Evolutionary conservation across 495 filamentous ascomycete genomes (phyloP).

Genomic region (Aspergillus homomorphus): DNA sequence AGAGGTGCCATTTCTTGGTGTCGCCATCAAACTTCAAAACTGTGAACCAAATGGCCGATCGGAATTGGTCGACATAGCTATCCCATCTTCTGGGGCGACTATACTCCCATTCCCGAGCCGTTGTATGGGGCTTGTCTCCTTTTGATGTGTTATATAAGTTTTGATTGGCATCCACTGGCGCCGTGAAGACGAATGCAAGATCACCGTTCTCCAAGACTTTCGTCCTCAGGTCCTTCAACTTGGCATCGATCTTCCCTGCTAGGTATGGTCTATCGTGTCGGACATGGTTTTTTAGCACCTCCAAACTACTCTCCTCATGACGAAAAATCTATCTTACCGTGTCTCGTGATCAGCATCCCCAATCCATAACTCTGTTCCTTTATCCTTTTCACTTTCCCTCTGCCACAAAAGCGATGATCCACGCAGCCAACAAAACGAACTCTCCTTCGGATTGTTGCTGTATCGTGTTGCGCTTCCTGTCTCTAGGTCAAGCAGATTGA

Average conservation of each 20-base stretch:
- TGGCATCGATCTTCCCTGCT: conserved; percentile 1
- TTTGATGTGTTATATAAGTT: conserved; percentile 3
- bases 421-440: conserved; percentile 1
- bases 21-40: background rate
- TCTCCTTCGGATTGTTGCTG: conserved; percentile 5
- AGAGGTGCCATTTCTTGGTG: background rate
- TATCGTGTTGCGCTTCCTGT: background rate
- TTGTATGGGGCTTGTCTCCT: background rate
- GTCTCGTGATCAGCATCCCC: background rate
- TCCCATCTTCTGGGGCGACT: conserved; percentile 1
- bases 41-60: background rate
- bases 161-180: background rate
- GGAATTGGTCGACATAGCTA: background rate
- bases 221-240: background rate
- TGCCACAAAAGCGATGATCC: background rate
- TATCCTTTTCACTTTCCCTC: background rate
- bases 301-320: background rate
- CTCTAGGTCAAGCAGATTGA: background rate
- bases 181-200: conserved; percentile 1
- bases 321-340: background rate
- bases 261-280: background rate
- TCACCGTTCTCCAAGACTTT: background rate
- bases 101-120: background rate
- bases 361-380: background rate
- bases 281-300: background rate